These are phyloP conservation scores for Coniophora puteana DNA, from an alignment of 1,284 basidiomycete species.

Conservation along the genomic window DNA sequence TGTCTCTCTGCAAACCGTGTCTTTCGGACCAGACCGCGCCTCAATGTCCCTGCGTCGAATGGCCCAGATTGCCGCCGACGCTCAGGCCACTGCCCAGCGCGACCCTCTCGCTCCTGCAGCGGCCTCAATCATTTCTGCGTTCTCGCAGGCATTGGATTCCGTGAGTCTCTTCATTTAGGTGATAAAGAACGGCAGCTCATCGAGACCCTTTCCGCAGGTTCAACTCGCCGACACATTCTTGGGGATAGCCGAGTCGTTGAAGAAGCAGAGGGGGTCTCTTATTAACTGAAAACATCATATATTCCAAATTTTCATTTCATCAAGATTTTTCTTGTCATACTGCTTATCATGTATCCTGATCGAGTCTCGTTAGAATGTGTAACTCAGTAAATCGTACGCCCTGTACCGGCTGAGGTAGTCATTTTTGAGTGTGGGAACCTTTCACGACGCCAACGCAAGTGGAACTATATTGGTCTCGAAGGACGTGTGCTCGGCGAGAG, in stretches of 20 bases:
- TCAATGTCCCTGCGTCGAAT: slow-evolving; percentile 39
- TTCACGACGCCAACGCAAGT: too few relatives aligned
- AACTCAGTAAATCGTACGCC: too few relatives aligned
- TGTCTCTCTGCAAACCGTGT: slow-evolving; percentile 54
- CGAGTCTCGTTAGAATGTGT: too few relatives aligned
- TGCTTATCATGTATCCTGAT: too few relatives aligned
- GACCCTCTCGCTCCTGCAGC: slow-evolving; percentile 34
- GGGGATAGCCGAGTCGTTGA: slow-evolving; percentile 53
- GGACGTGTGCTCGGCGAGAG: too few relatives aligned
- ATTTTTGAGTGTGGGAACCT: too few relatives aligned
- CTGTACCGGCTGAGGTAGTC: too few relatives aligned
- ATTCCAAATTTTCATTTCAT: too few relatives aligned
- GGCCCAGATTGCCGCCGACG: slow-evolving; percentile 47
- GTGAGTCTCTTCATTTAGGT: slow-evolving; percentile 24
- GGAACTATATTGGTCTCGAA: too few relatives aligned
- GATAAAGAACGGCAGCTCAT: background rate
- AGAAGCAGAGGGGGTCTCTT: slow-evolving; percentile 48
- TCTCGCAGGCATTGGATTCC: slow-evolving; percentile 48
- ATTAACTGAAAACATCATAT: too few relatives aligned
- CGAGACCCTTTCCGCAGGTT: slow-evolving; percentile 32
- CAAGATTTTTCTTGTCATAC: too few relatives aligned
- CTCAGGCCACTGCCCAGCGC: slow-evolving; percentile 38
- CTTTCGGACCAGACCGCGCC: slow-evolving; percentile 42
- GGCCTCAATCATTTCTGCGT: slow-evolving; percentile 39
- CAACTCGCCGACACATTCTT: slow-evolving; percentile 55